Base-by-base conservation (phyloP, 2,329 filamentous ascomycete genomes). In the Diplocarpon rosae region DNA sequence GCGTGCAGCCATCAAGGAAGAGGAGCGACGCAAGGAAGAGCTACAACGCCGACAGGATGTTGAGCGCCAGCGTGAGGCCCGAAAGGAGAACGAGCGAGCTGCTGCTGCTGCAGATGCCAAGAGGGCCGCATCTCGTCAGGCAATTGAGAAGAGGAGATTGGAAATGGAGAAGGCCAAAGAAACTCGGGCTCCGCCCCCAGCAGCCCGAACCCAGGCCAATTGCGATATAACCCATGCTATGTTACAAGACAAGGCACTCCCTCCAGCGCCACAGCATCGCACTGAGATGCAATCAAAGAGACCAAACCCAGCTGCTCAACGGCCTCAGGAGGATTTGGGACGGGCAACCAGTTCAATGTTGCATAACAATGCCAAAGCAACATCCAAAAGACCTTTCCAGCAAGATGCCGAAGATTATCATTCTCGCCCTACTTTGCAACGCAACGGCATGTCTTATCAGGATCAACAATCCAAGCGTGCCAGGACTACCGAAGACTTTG, bases 381-480 rank as follows among this genome's bases (percentile, higher is more conserved):
- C 80, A 10, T 69, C 78, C 2, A 95, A 95, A 68, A 76, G 89
- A 50, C 73, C 78, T 10, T 69, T 88, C 41, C 80, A 80, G n/a
- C 68, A 74, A 42, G 76, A 85, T 31, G 68, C 73, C 6, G 73
- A 72, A 31, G 75, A 80, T 14, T 65, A 55, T 15, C 55, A 56
- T 45, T 50, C 55, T 16, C 58, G 68, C 30, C 63, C 68, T 15
- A 68, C 68, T 41, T 65, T 71, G 14, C 71, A 75, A 36, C 73
- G 78, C 36, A 69, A 70, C 29, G 73, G 73, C 13, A 71, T 77
- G n/a, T 70, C 75, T 9, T 80, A 84, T 54, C 77, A 78, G 52
- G 86, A 94, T 29, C 46, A 50, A 14, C 54, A 60, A 42, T 71
- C 75, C 16, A 95, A 95, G 69, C 77, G 88, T 46, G 76, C 87